These are phyloP conservation scores for Fusarium sp. DNA, from an alignment of 2,329 filamentous ascomycete genomes.

Conservation along the genomic window DNA sequence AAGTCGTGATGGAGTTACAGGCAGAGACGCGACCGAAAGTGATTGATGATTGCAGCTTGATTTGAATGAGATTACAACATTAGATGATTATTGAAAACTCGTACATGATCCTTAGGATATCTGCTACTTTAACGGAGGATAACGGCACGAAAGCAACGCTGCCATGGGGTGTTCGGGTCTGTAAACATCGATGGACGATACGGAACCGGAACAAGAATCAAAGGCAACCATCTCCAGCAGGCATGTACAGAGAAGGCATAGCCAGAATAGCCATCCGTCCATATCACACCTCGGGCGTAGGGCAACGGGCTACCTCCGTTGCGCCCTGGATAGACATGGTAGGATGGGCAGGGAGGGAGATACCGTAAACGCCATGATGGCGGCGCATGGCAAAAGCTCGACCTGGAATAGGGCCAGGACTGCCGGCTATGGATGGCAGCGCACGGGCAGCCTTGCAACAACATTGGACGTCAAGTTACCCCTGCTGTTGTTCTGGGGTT, in stretches of 20 bases:
- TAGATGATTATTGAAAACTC: neutral
- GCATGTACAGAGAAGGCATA: neutral
- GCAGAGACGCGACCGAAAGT: neutral
- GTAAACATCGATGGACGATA: conserved; percentile 14
- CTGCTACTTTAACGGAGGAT: neutral
- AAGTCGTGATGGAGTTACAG: neutral
- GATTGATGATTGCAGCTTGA: neutral
- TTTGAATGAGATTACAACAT: neutral
- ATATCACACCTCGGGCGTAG: conserved; percentile 37
- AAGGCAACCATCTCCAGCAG: neutral
- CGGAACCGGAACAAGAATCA: conserved; percentile 18
- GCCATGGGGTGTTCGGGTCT: neutral
- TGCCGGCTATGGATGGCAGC: neutral
- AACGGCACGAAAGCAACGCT: neutral
- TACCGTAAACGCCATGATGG: conserved; percentile 4
- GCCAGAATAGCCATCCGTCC: conserved; percentile 20
- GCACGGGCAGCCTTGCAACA: conserved; percentile 8
- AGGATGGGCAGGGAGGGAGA: conserved; percentile 1
- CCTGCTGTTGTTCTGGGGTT: conserved; percentile 7
- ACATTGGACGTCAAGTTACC: conserved; percentile 17
- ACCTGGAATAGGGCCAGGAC: conserved; percentile 3
- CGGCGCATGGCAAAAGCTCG: neutral
- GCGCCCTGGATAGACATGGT: conserved; percentile 11
- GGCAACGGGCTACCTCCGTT: conserved; percentile 25
- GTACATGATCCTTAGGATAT: neutral